Evolutionary conservation across 75 land plant genomes (phyloP).

Genomic region (Sequoia sempervirens): DNA sequence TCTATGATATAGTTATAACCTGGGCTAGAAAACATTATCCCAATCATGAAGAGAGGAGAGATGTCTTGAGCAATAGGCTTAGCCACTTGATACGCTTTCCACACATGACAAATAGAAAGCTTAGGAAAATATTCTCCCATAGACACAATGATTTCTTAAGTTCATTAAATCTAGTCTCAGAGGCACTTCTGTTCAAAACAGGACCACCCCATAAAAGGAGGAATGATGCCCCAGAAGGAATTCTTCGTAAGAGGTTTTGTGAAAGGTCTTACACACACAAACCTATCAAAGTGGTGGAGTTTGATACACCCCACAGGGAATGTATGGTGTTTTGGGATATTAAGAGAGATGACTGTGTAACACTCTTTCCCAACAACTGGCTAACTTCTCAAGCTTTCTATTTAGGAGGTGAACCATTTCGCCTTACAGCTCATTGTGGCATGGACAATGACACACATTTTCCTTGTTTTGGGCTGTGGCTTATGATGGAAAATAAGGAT

Average conservation of each 20-base stretch:
- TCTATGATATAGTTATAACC: conserved; percentile 44
- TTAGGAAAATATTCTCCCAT: conserved; percentile 33
- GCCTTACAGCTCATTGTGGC: conserved; percentile 31
- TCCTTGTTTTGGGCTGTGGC: conserved; percentile 36
- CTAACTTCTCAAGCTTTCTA: conserved; percentile 49
- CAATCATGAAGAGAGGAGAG: conserved; percentile 41
- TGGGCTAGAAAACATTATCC: conserved; percentile 48
- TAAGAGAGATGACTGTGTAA: conserved; percentile 34
- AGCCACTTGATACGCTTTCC: conserved; percentile 43
- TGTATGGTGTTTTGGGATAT: conserved; percentile 42
- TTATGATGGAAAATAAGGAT: conserved; percentile 49
- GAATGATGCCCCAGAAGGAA: conserved; percentile 27
- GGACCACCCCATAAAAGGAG: conserved; percentile 35
- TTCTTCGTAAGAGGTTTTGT: conserved; percentile 21
- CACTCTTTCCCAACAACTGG: conserved; percentile 34
- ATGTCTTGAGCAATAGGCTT: conserved; percentile 31
- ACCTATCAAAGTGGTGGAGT: conserved; percentile 44
- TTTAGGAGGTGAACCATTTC: conserved; percentile 39
- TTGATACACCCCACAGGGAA: conserved; percentile 38
- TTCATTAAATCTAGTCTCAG: conserved; percentile 38
- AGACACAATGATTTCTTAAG: conserved; percentile 31
- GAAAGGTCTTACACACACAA: conserved; percentile 46
- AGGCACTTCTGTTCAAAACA: conserved; percentile 45
- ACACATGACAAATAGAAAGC: conserved; percentile 43
- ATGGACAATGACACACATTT: conserved; percentile 26